Percentiles rank a stretch among this genome's conserved stretches.
Conservation (phyloP, 2,329 filamentous ascomycete genomes). For the Fusarium sp. region DNA sequence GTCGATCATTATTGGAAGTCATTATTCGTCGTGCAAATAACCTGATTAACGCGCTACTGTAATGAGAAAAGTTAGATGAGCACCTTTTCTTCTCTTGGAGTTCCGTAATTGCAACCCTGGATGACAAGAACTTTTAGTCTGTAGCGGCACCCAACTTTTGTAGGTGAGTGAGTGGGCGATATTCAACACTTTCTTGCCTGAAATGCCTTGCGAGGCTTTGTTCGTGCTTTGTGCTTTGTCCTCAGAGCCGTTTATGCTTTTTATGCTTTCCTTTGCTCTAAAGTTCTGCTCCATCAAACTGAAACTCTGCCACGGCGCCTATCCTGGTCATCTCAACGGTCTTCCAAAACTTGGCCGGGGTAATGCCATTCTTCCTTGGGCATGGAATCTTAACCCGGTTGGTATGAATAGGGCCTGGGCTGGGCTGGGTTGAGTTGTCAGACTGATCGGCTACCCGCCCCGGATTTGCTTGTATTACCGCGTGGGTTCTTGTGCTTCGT, state of each 20-base stretch:
- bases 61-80: constrained; percentile 40
- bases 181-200: no score
- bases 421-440: constrained; percentile 3
- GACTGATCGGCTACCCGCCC: constrained; percentile 49
- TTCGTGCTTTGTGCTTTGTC: constrained; percentile 7
- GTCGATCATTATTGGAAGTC: constrained; percentile 20
- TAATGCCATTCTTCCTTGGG: constrained; percentile 6
- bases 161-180: no score
- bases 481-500: constrained; percentile 17
- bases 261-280: constrained; percentile 8
- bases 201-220: constrained; percentile 5
- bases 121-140: not conserved
- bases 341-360: constrained; percentile 2
- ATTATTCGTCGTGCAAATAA: constrained; percentile 19
- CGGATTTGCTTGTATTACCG: constrained; percentile 40
- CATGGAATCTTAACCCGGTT: constrained; percentile 21
- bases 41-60: constrained; percentile 30
- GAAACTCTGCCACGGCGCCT: constrained; percentile 31
- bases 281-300: constrained; percentile 22
- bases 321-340: constrained; percentile 28
- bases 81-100: constrained; percentile 7
- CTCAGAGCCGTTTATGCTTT: not conserved
- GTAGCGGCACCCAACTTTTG: not conserved
- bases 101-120: constrained; percentile 17
- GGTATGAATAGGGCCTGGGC: constrained; percentile 7